Base-by-base conservation (phyloP, 2,329 filamentous ascomycete genomes). In the Lecanoromycetidae sp. region DNA sequence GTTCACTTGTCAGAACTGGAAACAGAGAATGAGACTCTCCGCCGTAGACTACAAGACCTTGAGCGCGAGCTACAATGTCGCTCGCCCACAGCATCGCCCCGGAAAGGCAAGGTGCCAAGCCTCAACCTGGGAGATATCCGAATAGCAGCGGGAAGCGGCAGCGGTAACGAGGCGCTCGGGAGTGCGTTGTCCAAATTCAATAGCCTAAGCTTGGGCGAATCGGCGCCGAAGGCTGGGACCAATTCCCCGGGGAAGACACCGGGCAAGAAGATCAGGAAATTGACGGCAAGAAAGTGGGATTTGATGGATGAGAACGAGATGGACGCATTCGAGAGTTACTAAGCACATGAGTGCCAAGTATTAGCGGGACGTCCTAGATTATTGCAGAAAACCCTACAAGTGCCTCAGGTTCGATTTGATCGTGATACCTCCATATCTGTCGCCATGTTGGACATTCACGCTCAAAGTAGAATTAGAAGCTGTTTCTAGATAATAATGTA, bases 21-120 rank as follows among this genome's bases (percentile, higher is more conserved):
- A 57, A 66, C 77, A 41, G 84, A 88, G 58, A 87, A 87, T 46
- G 79, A 84, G 51, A 70, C 75, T 3, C 68, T 90, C 30, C 72
- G 79, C 12, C 72, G 74, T 20, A 82, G 83, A 57, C 70, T 87
- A 17, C 71, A 71, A 1, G 67, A 78, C 2, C 61, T 88, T 20
- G 79, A 79, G 58, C 74, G 82, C 29, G 82, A 87, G 62, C 59
- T 86, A 5, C 68, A 69, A 0, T 70, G 69, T 12, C 72, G 77
- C 45, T 86, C 79, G 46, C 82, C 82, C 0, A 76, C 70, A 3
- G 66, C 66, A 54, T 57, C 63, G n/a, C 40, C 42, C 30, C 45
- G 55, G 40, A 52, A 46, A 42, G 20, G 25, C 33, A 34, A 29
- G 13, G 35, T 33, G 12, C 32, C 39, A 3, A 55, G 51, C 12